Conservation (phyloP, 2,329 filamentous ascomycete genomes). For the Botrytis aclada region DNA sequence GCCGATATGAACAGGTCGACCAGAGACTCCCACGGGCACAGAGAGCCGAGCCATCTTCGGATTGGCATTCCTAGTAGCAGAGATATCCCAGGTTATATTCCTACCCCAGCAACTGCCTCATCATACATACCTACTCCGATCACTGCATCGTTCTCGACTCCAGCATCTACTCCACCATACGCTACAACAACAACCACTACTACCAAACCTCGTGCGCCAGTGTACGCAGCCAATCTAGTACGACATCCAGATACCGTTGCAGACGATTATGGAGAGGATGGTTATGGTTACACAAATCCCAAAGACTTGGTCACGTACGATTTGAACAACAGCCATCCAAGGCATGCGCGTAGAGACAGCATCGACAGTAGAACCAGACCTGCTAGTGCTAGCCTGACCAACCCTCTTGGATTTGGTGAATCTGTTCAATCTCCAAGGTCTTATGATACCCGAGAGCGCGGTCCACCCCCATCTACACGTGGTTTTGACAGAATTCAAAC, state of each 20-base stretch:
- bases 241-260: conserved; percentile 44
- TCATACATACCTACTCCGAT: background rate
- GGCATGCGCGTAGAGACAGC: conserved; percentile 51
- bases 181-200: conserved; percentile 13
- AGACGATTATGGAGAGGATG: conserved; percentile 56
- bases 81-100: conserved; percentile 1
- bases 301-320: conserved; percentile 61
- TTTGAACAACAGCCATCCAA: conserved; percentile 48
- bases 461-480: conserved; percentile 66
- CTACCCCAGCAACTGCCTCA: background rate
- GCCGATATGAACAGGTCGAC: conserved; percentile 43
- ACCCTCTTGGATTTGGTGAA: conserved; percentile 30
- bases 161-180: conserved; percentile 22
- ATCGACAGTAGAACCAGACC: conserved; percentile 44
- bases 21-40: conserved; percentile 20
- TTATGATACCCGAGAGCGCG: conserved; percentile 43
- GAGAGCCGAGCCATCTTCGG: conserved; percentile 27
- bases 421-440: conserved; percentile 28
- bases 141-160: background rate
- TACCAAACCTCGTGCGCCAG: conserved; percentile 27
- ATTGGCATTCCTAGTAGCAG: conserved; percentile 29
- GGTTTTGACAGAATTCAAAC: conserved; percentile 65
- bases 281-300: conserved; percentile 62
- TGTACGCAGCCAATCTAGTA: conserved; percentile 28
- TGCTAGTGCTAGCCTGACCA: conserved; percentile 32